Percentiles rank a stretch among this genome's conserved stretches.
Evolutionary conservation across 2,329 filamentous ascomycete genomes (phyloP).

Genomic region (Gaeumannomyces tritici): DNA sequence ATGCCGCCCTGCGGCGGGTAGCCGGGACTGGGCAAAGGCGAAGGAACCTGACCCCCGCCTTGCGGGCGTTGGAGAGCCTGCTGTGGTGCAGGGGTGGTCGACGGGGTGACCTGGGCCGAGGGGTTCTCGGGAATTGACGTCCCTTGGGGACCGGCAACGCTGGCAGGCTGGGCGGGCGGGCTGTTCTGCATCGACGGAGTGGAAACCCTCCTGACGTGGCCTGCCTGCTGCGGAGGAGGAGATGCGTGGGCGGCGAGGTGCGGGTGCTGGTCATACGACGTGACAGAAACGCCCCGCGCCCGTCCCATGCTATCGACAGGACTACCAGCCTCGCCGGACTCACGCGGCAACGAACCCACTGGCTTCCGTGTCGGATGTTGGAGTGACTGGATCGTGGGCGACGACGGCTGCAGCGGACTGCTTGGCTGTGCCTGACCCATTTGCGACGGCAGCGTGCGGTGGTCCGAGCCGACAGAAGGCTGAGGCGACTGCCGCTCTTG

Average conservation of each 20-base stretch:
- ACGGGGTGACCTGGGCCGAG: neutral
- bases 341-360: neutral
- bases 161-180: neutral
- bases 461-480: neutral
- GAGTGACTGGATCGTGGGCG: neutral
- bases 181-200: slow-evolving; percentile 2
- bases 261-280: slow-evolving; percentile 3
- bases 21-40: neutral
- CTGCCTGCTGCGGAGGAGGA: neutral
- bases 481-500: neutral
- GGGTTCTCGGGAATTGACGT: neutral
- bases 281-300: slow-evolving; percentile 1
- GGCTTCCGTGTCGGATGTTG: slow-evolving; percentile 2
- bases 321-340: neutral
- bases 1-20: neutral
- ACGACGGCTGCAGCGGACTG: neutral
- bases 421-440: neutral
- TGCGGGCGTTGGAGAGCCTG: neutral
- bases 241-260: slow-evolving; percentile 2
- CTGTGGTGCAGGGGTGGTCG: neutral
- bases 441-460: slow-evolving; percentile 2
- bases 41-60: neutral
- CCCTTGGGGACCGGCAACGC: neutral
- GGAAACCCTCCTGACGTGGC: slow-evolving; percentile 1
- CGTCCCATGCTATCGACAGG: neutral